Conservation (phyloP, 495 filamentous ascomycete genomes). For the Massariosphaeria phaeospora region DNA sequence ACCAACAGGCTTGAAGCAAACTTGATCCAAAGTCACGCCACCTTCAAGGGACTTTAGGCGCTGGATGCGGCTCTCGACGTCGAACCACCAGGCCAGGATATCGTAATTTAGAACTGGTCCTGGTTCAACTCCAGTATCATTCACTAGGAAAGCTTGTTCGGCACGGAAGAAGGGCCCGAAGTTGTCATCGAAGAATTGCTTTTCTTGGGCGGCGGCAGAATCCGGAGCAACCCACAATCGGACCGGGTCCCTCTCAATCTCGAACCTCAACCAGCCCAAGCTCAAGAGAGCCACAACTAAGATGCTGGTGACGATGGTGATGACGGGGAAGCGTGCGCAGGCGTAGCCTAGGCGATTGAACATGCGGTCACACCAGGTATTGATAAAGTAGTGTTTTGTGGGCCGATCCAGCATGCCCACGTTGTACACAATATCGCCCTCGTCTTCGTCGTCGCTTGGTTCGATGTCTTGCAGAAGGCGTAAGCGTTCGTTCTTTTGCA, state of each 20-base stretch:
- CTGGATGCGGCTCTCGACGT: slow-evolving; percentile 70
- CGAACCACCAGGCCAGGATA: slow-evolving; percentile 90
- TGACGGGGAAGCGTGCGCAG: slow-evolving; percentile 74
- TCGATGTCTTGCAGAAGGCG: slow-evolving; percentile 78
- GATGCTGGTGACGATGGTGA: slow-evolving; percentile 70
- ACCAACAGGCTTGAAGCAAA: slow-evolving; percentile 91
- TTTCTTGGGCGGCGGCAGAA: slow-evolving; percentile 85
- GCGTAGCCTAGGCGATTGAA: slow-evolving; percentile 79
- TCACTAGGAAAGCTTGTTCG: slow-evolving; percentile 89
- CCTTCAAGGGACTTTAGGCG: slow-evolving; percentile 60
- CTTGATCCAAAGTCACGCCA: slow-evolving; percentile 65
- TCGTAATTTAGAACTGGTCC: slow-evolving; percentile 81
- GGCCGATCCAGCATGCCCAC: slow-evolving; percentile 65
- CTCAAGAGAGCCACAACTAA: slow-evolving; percentile 70
- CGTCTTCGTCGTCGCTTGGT: slow-evolving; percentile 87
- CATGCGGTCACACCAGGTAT: slow-evolving; percentile 67
- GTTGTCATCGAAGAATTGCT: slow-evolving; percentile 87
- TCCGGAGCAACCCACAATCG: slow-evolving; percentile 92
- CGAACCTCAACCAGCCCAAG: slow-evolving; percentile 79
- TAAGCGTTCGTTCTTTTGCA: slow-evolving; percentile 70
- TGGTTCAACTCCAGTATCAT: slow-evolving; percentile 63
- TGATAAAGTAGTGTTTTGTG: slow-evolving; percentile 69
- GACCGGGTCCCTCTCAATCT: slow-evolving; percentile 82
- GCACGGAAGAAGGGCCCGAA: slow-evolving; percentile 95
- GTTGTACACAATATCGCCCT: slow-evolving; percentile 70